These are phyloP conservation scores for Fomitopsis schrenkii DNA, from an alignment of 1,284 basidiomycete genomes.

Conservation along the genomic window DNA sequence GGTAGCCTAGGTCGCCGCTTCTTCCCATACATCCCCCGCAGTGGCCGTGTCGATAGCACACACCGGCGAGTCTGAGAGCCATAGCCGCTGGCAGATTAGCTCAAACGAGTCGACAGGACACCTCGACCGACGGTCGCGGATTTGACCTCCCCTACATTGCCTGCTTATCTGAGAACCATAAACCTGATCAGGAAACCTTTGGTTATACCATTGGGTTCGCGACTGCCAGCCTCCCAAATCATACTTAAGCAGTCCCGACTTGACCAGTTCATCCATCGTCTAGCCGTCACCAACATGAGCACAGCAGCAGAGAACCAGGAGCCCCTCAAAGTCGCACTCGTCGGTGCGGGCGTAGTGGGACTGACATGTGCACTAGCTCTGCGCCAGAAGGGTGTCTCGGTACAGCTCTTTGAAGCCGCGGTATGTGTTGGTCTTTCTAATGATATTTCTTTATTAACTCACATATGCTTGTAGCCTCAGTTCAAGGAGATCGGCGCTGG, in stretches of 20 bases:
- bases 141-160: not conserved
- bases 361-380: conserved; percentile 44
- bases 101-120: no score
- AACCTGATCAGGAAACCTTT: not conserved
- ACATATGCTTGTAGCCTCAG: conserved; percentile 25
- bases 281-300: not conserved
- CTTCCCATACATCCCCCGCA: not conserved
- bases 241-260: not conserved
- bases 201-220: not conserved
- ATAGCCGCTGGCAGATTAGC: no score
- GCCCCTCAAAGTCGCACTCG: conserved; percentile 44
- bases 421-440: conserved; percentile 17
- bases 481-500: conserved; percentile 53
- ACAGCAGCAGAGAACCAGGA: conserved; percentile 18
- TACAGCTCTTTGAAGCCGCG: conserved; percentile 51
- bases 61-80: no score
- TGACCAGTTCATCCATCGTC: not conserved
- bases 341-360: conserved; percentile 53
- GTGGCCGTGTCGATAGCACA: no score
- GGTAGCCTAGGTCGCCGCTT: no score
- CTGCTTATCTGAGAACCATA: not conserved
- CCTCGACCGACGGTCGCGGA: conserved; percentile 1
- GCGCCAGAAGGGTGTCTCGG: conserved; percentile 37
- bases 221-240: no score
- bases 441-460: not conserved